Evolutionary conservation across 768 basidiomycete species (phyloP), one percentile per base, ranked within the genome.

Genomic region (Antrodiella citrinella): DNA sequence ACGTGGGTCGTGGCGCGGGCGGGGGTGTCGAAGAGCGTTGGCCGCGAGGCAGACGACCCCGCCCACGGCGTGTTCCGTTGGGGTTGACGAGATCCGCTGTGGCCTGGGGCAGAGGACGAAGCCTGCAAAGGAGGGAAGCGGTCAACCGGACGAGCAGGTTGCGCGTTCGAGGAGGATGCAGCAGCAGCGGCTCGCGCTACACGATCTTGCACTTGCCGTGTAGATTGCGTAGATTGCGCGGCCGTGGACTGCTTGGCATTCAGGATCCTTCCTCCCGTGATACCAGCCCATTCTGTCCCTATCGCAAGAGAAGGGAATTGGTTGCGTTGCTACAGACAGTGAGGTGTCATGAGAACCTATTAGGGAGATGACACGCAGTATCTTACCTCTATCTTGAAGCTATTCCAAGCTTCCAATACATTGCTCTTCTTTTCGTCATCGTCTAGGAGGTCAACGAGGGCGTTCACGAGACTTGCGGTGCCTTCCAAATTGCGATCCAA

Each of bases 351-450:
- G n/a, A 30, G 25, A 42, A 30, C 3, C n/a, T 26, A 21, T 5
- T 25, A n/a, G 10, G 18, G 21, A 24, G 7, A 11, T 18, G 15
- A 10, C 3, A 23, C 26, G 53, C 55, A 40, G 2, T 23, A 47
- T 35, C 60, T 55, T 57, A 91, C 88, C 78, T 95, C 88, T 23
- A 89, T 72, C 50, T 83, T 82, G 65, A 93, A 92, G 1, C 81
- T 81, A 45, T 86, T 88, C 85, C 94, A 89, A 0, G 88, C 85
- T 0, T 70, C 60, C 47, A 93, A 67, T 1, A 98, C 62, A 49
- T 81, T 83, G 26, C 75, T 72, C 50, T 85, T 84, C 76, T 96
- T 94, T 19, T 92, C 90, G 44, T 84, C 82, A 30, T 90, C 89
- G 2, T 89, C 87, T 5, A 95, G 61, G 4, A 91, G 66, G 55